Evolutionary conservation across 345 rosid genomes (phyloP).

Genomic region (Cochlearia excelsa): DNA sequence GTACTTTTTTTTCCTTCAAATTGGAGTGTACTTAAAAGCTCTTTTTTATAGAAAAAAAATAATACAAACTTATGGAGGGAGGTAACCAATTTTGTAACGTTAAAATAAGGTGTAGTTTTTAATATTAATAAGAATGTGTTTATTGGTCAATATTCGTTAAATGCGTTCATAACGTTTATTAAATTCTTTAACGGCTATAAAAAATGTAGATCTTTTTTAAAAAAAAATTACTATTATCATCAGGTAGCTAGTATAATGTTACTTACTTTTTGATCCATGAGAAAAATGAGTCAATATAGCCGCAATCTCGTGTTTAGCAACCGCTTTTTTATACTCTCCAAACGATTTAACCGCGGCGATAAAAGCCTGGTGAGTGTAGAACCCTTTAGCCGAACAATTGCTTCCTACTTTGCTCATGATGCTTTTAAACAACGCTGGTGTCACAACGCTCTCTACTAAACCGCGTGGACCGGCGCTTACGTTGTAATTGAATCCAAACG

Average conservation of each 20-base stretch:
- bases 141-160: too few species aligned
- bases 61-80: too few species aligned
- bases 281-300: slow-evolving; percentile 45
- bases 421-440: slow-evolving; percentile 39
- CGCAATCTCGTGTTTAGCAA: slow-evolving; percentile 44
- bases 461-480: slow-evolving; percentile 12
- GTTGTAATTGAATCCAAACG: slow-evolving; percentile 21
- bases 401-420: slow-evolving; percentile 31
- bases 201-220: too few species aligned
- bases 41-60: too few species aligned
- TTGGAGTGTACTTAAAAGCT: too few species aligned
- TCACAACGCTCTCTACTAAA: slow-evolving; percentile 38
- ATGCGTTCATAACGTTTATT: too few species aligned
- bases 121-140: too few species aligned
- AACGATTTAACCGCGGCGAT: slow-evolving; percentile 29
- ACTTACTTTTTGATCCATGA: slow-evolving; percentile 41
- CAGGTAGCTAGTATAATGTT: neutral
- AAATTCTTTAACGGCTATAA: too few species aligned
- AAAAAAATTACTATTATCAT: too few species aligned
- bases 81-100: too few species aligned
- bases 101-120: too few species aligned
- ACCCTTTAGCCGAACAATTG: slow-evolving; percentile 40
- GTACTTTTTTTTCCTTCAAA: too few species aligned
- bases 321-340: slow-evolving; percentile 30
- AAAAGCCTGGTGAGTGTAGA: slow-evolving; percentile 41